A percentile compares a stretch with the other conserved stretches of the same genome.
Conservation (phyloP, 495 filamentous ascomycete species). For the Penicillium maclennaniae region DNA sequence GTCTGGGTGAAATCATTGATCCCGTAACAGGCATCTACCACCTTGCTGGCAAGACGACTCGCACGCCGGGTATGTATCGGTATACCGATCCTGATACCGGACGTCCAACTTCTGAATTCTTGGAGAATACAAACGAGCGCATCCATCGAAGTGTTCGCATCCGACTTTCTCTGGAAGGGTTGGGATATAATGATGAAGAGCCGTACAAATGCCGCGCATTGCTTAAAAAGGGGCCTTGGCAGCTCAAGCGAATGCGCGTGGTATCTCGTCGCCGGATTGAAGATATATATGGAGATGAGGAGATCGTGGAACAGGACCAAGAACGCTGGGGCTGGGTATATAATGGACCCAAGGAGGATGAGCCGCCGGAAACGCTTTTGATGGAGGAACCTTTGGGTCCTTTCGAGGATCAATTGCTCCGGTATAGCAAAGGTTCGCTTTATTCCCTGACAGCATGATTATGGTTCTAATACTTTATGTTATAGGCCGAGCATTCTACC, state of each 20-base stretch:
- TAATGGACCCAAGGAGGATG: conserved; percentile 33
- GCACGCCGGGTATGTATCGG: conserved; percentile 58
- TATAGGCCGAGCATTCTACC: conserved; percentile 4
- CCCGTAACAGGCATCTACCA: conserved; percentile 45
- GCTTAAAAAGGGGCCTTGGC: conserved; percentile 33
- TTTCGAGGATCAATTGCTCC: conserved; percentile 44
- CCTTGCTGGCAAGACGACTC: conserved; percentile 47
- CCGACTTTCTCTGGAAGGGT: conserved; percentile 50
- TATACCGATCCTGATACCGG: conserved; percentile 50
- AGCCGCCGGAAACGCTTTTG: conserved; percentile 33
- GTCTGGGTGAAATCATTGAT: conserved; percentile 51
- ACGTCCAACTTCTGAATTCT: conserved; percentile 32
- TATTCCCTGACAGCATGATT: not conserved
- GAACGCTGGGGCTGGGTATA: conserved; percentile 53
- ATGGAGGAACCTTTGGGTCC: conserved; percentile 50
- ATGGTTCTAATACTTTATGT: not conserved
- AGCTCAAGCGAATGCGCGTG: conserved; percentile 9
- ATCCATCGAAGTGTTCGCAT: conserved; percentile 60
- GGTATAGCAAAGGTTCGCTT: conserved; percentile 36
- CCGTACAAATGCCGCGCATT: conserved; percentile 53
- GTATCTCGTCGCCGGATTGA: not conserved
- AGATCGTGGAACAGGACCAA: conserved; percentile 23
- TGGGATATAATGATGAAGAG: conserved; percentile 53
- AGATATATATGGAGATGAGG: conserved; percentile 5
- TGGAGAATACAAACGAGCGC: conserved; percentile 60